These are phyloP conservation scores for Claviceps pusilla DNA, from an alignment of 2,329 filamentous ascomycete genomes.

Conservation along the genomic window DNA sequence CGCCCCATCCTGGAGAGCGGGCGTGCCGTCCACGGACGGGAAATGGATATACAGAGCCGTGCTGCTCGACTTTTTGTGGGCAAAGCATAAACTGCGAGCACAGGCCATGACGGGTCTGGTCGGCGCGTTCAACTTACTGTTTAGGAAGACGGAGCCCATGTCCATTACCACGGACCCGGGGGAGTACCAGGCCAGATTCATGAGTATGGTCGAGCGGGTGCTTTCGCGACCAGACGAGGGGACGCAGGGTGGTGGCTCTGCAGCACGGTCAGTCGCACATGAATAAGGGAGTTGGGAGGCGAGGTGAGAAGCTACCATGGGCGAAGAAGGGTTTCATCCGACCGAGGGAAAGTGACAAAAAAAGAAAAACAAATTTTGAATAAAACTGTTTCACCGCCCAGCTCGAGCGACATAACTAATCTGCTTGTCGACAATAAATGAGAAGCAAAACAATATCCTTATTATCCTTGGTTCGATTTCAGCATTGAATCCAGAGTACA, in stretches of 20 bases:
- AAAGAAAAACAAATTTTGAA: too few relatives aligned
- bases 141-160: constrained; percentile 49
- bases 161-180: constrained; percentile 54
- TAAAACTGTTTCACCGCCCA: too few relatives aligned
- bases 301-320: too few relatives aligned
- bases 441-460: too few relatives aligned
- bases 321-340: too few relatives aligned
- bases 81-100: constrained; percentile 54
- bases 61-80: constrained; percentile 66
- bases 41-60: constrained; percentile 53
- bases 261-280: neutral
- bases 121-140: constrained; percentile 46
- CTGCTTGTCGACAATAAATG: too few relatives aligned
- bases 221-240: constrained; percentile 8
- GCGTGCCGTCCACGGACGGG: constrained; percentile 44
- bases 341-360: too few relatives aligned
- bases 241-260: too few relatives aligned
- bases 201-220: constrained; percentile 33
- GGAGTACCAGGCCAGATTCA: constrained; percentile 47
- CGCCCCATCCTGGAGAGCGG: constrained; percentile 39
- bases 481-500: too few relatives aligned
- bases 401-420: too few relatives aligned
- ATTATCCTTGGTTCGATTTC: too few relatives aligned
- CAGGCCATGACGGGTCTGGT: constrained; percentile 52
- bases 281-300: too few relatives aligned